Base-by-base conservation (phyloP, 495 filamentous ascomycete species). In the Annulohypoxylon moriforme region DNA sequence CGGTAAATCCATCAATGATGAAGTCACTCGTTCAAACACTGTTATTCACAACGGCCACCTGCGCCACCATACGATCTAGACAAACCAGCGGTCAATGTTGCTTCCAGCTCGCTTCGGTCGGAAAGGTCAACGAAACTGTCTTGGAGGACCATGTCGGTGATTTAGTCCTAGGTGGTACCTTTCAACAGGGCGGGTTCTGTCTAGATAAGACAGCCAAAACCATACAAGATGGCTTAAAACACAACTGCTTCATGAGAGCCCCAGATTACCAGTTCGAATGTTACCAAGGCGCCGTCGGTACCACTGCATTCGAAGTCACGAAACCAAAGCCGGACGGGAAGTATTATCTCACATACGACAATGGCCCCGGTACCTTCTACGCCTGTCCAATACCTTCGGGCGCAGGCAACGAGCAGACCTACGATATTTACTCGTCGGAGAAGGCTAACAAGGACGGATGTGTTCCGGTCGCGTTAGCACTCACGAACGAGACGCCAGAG, bases 191-290 rank as follows among this genome's bases (percentile, higher is more conserved):
- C 22, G 68, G 65, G 1, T 78, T 78, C 55, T 77, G 76, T 25
- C 52, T 75, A 10, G 66, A 78, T 36, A 71, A 64, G 65, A 64
- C 69, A 33, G 57, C 67, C 2, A 70, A 67, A 42, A 75, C 72
- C n/a, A 63, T 78, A 53, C 52, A 69, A n/a, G 76, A 78, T 56
- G 18, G 60, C 14, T 60, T 75, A 8, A 61, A 64, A 14, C 70
- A 77, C 44, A 68, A 70, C 38, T 78, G 76, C 71, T 77, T 77
- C 63, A 77, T 78, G 72, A 66, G 70, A 53, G 68, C 8, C 4
- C 76, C 76, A 8, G 52, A 55, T 6, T 62, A 72, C 34, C 67
- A 77, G 36, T 78, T 78, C 42, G 53, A 72, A 25, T 78, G 76
- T 34, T 74, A 74, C 29, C 69, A 74, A 16, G 75, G 75, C 33